Evolutionary conservation across 2,329 filamentous ascomycete genomes (phyloP).

Genomic region (Daldinia eschscholtzii): DNA sequence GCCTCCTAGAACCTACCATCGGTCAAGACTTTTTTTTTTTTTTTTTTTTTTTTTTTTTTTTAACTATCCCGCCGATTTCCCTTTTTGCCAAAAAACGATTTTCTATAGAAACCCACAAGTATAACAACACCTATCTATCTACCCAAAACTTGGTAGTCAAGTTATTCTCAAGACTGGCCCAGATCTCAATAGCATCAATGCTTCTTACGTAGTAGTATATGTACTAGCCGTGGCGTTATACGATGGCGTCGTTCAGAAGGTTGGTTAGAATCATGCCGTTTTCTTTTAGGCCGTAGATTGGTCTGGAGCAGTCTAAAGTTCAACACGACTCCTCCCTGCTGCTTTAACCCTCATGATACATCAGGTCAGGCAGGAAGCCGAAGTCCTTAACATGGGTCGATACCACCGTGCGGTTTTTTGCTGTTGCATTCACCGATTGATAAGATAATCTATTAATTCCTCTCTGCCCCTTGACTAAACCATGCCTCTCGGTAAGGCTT

Average conservation of each 20-base stretch:
- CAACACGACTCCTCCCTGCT: conserved; percentile 22
- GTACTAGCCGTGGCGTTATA: conserved; percentile 29
- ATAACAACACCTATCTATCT: conserved; percentile 22
- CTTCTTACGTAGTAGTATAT: conserved; percentile 26
- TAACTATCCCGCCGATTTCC: conserved; percentile 20
- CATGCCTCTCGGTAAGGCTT: conserved; percentile 14
- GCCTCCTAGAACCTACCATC: conserved; percentile 9
- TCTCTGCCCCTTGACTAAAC: conserved; percentile 4
- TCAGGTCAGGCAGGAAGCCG: conserved; percentile 26
- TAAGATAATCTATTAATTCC: conserved; percentile 43
- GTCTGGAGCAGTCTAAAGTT: conserved; percentile 18
- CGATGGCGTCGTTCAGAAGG: conserved; percentile 26
- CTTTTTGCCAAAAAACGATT: not conserved
- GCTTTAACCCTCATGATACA: conserved; percentile 28
- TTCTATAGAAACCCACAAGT: conserved; percentile 11
- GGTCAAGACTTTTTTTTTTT: conserved; percentile 6
- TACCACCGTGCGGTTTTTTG: conserved; percentile 19
- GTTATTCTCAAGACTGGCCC: conserved; percentile 10
- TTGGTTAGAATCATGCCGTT: conserved; percentile 15
- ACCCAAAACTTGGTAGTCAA: not conserved
- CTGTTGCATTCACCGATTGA: conserved; percentile 41
- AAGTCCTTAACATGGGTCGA: conserved; percentile 27
- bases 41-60: conserved; percentile 2
- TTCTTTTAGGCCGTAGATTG: conserved; percentile 15
- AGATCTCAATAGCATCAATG: conserved; percentile 23